Conservation (phyloP, 2,329 filamentous ascomycete genomes). For the Coniella vitis region DNA sequence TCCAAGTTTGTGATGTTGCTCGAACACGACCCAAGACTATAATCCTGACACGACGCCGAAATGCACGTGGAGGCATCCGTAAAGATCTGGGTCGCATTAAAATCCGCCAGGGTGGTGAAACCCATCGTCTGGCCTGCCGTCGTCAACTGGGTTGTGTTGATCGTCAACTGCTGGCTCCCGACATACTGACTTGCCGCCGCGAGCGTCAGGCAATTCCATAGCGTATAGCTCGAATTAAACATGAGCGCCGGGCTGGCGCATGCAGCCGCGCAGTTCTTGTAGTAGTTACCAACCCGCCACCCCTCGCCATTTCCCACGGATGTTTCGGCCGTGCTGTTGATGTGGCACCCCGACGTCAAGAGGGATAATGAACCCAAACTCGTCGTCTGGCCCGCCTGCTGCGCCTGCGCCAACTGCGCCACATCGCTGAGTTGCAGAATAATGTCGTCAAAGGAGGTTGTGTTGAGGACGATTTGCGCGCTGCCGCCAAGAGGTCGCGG, state of each 20-base stretch:
- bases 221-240: slow-evolving; percentile 14
- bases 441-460: slow-evolving; percentile 9
- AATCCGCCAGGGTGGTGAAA: slow-evolving; percentile 7
- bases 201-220: slow-evolving; percentile 12
- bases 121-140: slow-evolving; percentile 1
- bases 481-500: slow-evolving; percentile 7
- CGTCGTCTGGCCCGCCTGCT: not conserved
- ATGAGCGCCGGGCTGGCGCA: slow-evolving; percentile 3
- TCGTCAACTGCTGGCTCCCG: not conserved
- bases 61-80: slow-evolving; percentile 4
- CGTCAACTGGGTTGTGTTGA: slow-evolving; percentile 2
- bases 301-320: not conserved
- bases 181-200: slow-evolving; percentile 8
- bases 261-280: slow-evolving; percentile 8
- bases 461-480: slow-evolving; percentile 12
- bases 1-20: slow-evolving; percentile 5
- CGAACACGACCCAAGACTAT: slow-evolving; percentile 11
- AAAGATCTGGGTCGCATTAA: slow-evolving; percentile 10
- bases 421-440: slow-evolving; percentile 7
- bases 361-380: slow-evolving; percentile 1
- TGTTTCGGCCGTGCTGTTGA: slow-evolving; percentile 5
- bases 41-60: slow-evolving; percentile 11
- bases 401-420: not conserved
- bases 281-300: not conserved
- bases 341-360: slow-evolving; percentile 9